Evolutionary conservation across 495 filamentous ascomycete genomes (phyloP), one percentile per base, ranked within the genome.

Genomic region (Halenospora varia): DNA sequence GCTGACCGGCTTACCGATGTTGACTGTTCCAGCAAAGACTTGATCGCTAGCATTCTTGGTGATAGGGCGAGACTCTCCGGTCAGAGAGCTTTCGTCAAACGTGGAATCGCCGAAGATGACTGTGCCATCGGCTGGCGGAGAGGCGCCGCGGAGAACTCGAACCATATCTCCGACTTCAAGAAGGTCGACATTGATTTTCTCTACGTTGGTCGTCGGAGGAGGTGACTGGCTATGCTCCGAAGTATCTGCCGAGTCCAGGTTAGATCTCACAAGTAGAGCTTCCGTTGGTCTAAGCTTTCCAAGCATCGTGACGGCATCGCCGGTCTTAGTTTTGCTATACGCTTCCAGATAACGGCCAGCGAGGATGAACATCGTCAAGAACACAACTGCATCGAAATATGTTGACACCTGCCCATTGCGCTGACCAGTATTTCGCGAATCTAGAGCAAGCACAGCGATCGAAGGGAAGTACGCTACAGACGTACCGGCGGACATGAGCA

Each of bases 311-410:
- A 97, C 89, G 2, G 92, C 94, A 68, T 96, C 88, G 1, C 93
- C 92, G 0, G 92, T 89, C 67, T 88, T 91, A 1, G 90, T 85
- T 73, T 97, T 96, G 77, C 88, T 96, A 73, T 93, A 94, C 18
- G 90, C 87, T 72, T 97, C 93, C 46, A 97, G 79, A 48, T 85
- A 83, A n/a, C 91, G 83, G 0, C 82, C 82, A 53, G 88, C 78
- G 8, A 97, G 82, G 49, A 97, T 83, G 66, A 97, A 97, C 53
- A 97, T 79, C 0, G 94, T 97, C 42, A 97, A 72, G 57, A 97
- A 96, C 1, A 96, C 89, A 2, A 96, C 94, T 1, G 92, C 89
- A 69, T 97, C 94, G 63, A 97, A 97, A 65, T 96, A 97, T 2
- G 48, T 19, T 67, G 60, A 20, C 71, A 56, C 10, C 52, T 40